These are phyloP conservation scores for Kondoa malvinella DNA, from an alignment of 768 basidiomycete genomes.

Conservation along the genomic window DNA sequence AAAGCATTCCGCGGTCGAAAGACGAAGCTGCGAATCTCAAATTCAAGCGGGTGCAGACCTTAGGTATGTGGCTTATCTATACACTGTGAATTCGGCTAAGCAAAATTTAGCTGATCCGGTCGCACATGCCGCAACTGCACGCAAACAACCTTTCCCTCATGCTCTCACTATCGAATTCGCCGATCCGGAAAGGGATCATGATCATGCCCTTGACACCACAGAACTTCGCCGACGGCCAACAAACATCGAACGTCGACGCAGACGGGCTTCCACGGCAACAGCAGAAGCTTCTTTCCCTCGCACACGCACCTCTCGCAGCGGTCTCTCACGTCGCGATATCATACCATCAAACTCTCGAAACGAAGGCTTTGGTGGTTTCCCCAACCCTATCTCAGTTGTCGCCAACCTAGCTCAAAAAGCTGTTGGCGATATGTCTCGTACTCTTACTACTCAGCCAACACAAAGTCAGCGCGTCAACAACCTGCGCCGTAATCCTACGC, in stretches of 20 bases:
- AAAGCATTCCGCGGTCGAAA: neutral
- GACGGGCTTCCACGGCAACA: neutral
- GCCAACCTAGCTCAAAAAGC: slow-evolving; percentile 39
- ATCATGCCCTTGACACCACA: too few species aligned
- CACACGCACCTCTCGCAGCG: too few species aligned
- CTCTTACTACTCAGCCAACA: slow-evolving; percentile 58
- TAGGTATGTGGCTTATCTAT: neutral
- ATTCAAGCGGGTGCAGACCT: neutral
- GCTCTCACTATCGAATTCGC: neutral
- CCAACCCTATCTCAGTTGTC: slow-evolving; percentile 33
- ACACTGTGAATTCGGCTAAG: neutral
- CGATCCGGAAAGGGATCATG: neutral
- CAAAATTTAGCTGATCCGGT: neutral
- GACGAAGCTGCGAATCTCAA: neutral
- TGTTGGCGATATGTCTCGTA: slow-evolving; percentile 46
- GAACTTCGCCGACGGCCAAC: neutral
- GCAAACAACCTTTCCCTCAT: neutral
- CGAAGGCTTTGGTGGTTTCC: slow-evolving; percentile 32
- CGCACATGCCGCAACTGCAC: neutral
- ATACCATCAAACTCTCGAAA: neutral
- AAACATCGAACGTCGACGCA: neutral
- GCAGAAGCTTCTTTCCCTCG: slow-evolving; percentile 8
- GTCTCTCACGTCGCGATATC: neutral
- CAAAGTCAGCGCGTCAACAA: slow-evolving; percentile 24
- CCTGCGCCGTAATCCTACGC: slow-evolving; percentile 33